A percentile compares a stretch with the other conserved stretches of the same genome.
Evolutionary conservation across 1,284 basidiomycete species (phyloP).

Genomic region (Ustilago lituana): DNA sequence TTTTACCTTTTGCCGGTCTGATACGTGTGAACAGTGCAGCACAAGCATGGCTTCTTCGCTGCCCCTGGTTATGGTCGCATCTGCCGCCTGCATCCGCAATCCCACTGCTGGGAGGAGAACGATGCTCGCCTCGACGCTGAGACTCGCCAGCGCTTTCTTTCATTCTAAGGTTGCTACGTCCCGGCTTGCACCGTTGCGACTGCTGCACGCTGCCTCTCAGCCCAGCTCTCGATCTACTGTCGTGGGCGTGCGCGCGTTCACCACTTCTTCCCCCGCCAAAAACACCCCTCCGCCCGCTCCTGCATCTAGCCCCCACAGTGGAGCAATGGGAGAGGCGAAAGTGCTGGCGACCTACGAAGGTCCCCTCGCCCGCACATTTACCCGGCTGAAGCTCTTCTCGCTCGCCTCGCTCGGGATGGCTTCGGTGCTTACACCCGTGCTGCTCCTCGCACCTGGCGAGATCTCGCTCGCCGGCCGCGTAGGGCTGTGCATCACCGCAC

Average conservation of each 20-base stretch:
- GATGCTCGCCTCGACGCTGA: not conserved
- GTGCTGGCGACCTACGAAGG: slow-evolving; percentile 69
- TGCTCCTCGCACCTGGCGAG: slow-evolving; percentile 80
- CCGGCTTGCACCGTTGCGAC: too few relatives aligned
- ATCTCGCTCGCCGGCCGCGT: slow-evolving; percentile 78
- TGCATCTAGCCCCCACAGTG: not conserved
- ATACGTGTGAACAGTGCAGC: slow-evolving; percentile 7
- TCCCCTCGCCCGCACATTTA: slow-evolving; percentile 78
- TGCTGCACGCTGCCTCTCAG: too few relatives aligned
- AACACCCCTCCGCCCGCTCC: not conserved
- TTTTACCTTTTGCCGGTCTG: slow-evolving; percentile 9
- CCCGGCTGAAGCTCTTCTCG: slow-evolving; percentile 82
- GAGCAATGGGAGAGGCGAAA: not conserved
- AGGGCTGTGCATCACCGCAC: slow-evolving; percentile 76
- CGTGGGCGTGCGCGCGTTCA: not conserved
- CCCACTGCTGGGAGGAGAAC: too few relatives aligned
- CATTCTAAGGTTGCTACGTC: too few relatives aligned
- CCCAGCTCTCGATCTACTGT: too few relatives aligned
- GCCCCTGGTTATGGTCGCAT: slow-evolving; percentile 1
- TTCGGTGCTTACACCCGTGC: slow-evolving; percentile 77
- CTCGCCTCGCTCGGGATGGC: slow-evolving; percentile 79
- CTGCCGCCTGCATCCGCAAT: slow-evolving; percentile 2
- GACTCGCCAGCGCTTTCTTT: not conserved
- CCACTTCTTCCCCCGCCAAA: not conserved
- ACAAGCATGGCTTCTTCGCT: slow-evolving; percentile 1